Evolutionary conservation across 495 filamentous ascomycete genomes (phyloP), one percentile per base, ranked within the genome.

Genomic region (Filosporella fistucella): DNA sequence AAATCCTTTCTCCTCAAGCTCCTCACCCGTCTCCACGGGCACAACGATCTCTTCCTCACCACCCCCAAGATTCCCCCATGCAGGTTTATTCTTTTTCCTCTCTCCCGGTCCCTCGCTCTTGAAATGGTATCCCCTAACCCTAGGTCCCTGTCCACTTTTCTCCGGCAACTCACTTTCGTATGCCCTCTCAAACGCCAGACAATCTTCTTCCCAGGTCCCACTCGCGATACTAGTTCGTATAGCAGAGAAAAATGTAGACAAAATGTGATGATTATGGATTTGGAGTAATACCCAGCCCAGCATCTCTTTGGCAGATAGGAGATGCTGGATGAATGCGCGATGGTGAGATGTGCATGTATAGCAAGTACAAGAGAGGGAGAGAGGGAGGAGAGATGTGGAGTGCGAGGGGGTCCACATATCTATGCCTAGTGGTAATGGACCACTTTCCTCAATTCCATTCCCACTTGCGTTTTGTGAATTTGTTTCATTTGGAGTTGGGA

Each of bases 211-310:
- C 41, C 91, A 95, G 16, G 69, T 80, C 4, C 72, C 76, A 0
- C 64, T 63, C 14, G 67, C 64, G 13, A 89, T 84, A 38, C 73
- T 80, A 0, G 40, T 41, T 6, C 91, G 79, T 4, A 95, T 70
- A 0, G 69, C 70, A 0, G 69, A 61, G 61, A 97, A 96, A 70
- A 98, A 97, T 0, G 58, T 33, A 42, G 81, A 72, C 37, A 95
- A 61, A 2, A 86, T 65, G 23, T 81, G 72, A 55, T 88, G 76
- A 61, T 98, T 98, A 66, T 98, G 93, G 11, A 95, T 72, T 62
- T 96, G 91, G 21, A 98, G 68, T 12, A 98, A 73, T 2, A 87
- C 85, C 93, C 93, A 98, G 20, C 80, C 91, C 2, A 95, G 81
- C 94, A 98, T 96, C 63, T 98, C 93, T 55, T 89, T 91, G 0